These are phyloP conservation scores for Aristolochia californica DNA, from an alignment of 164 flowering plant species.

Conservation along the genomic window DNA sequence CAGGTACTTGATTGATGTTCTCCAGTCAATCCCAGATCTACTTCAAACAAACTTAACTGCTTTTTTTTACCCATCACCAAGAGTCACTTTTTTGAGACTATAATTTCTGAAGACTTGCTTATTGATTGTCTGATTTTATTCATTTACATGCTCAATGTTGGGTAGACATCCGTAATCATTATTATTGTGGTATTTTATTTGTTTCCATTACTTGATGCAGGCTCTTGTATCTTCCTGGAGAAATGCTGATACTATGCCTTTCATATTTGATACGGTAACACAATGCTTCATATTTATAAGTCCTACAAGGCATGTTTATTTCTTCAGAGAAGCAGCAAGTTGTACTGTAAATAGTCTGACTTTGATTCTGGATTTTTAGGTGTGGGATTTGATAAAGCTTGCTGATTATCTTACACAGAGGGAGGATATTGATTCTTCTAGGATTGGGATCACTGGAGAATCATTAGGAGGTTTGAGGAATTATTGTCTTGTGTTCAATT, in stretches of 20 bases:
- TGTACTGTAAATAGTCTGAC: background rate
- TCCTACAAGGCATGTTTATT: background rate
- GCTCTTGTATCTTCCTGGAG: constrained; percentile 85
- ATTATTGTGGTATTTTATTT: too few species aligned
- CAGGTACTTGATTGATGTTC: too few species aligned
- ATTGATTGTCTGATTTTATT: too few species aligned
- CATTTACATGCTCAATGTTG: too few species aligned
- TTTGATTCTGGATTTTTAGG: constrained; percentile 22
- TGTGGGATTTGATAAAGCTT: constrained; percentile 86
- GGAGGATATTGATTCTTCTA: constrained; percentile 67
- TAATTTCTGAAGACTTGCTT: too few species aligned
- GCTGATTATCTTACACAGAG: constrained; percentile 80
- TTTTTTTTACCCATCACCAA: too few species aligned
- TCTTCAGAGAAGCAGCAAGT: background rate
- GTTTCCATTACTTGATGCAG: constrained; percentile 27
- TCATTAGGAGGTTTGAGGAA: constrained; percentile 83
- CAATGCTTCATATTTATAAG: background rate
- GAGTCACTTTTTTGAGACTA: too few species aligned
- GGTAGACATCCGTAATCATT: too few species aligned
- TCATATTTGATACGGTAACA: constrained; percentile 84
- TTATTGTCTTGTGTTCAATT: background rate
- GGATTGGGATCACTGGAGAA: constrained; percentile 93
- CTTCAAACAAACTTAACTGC: too few species aligned
- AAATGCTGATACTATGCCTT: constrained; percentile 91
- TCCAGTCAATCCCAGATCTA: too few species aligned